A percentile compares a stretch with the other conserved stretches of the same genome.
Evolutionary conservation across 1,284 basidiomycete genomes (phyloP).

Genomic region (Ustilago shanxiensis): DNA sequence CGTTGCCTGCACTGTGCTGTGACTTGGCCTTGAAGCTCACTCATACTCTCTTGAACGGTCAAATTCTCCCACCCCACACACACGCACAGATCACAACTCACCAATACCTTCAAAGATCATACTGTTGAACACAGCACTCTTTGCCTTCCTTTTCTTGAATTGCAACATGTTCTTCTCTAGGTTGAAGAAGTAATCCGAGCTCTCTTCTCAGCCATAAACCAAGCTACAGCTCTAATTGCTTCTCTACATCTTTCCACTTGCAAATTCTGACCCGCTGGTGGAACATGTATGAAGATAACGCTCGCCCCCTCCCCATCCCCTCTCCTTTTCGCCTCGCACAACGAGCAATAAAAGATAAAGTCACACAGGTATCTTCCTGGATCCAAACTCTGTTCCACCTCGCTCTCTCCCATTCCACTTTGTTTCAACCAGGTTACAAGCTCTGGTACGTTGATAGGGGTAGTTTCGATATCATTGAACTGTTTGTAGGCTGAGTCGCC

Average conservation of each 20-base stretch:
- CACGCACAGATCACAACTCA: too few relatives aligned
- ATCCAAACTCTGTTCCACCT: slow-evolving; percentile 31
- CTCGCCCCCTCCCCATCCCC: not conserved
- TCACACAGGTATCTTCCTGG: slow-evolving; percentile 55
- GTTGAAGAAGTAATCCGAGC: not conserved
- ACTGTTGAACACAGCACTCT: too few relatives aligned
- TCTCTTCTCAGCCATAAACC: slow-evolving; percentile 28
- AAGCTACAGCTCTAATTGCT: slow-evolving; percentile 34
- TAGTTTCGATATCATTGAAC: slow-evolving; percentile 24
- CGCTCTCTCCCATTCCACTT: slow-evolving; percentile 6
- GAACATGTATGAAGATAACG: slow-evolving; percentile 49
- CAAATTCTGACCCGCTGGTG: slow-evolving; percentile 23
- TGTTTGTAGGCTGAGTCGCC: slow-evolving; percentile 22
- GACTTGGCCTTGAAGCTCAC: not conserved
- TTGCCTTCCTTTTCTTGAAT: too few relatives aligned
- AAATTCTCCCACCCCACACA: not conserved
- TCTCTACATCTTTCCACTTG: slow-evolving; percentile 21
- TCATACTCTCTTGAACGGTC: not conserved
- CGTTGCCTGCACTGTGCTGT: not conserved
- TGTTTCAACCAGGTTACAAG: slow-evolving; percentile 26
- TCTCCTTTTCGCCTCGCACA: slow-evolving; percentile 27
- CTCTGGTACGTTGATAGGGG: slow-evolving; percentile 12
- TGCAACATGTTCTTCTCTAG: too few relatives aligned
- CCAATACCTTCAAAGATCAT: too few relatives aligned
- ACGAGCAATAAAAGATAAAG: slow-evolving; percentile 47